These are phyloP conservation scores for Trichoderma breve DNA, from an alignment of 2,329 filamentous ascomycete genomes.

Conservation along the genomic window DNA sequence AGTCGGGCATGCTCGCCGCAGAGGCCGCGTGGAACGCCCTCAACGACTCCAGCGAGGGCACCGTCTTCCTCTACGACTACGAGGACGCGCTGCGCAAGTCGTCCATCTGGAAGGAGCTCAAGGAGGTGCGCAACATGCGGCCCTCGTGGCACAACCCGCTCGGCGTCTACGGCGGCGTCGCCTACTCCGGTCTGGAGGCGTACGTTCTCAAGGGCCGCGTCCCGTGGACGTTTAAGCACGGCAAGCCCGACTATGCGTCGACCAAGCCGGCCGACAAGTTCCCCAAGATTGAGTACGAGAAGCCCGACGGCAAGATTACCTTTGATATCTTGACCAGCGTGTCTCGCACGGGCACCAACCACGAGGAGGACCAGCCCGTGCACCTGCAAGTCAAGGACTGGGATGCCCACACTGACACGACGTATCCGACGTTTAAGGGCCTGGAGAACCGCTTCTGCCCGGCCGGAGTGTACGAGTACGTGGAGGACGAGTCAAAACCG, in stretches of 20 bases:
- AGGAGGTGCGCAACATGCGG: constrained; percentile 94
- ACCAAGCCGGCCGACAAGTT: constrained; percentile 79
- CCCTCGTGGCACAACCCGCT: constrained; percentile 88
- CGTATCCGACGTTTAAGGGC: constrained; percentile 86
- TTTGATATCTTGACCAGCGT: constrained; percentile 97
- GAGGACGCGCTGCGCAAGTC: constrained; percentile 84
- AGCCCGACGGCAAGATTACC: constrained; percentile 90
- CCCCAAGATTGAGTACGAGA: constrained; percentile 91
- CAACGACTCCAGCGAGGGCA: constrained; percentile 53
- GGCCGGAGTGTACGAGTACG: constrained; percentile 95
- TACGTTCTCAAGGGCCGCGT: constrained; percentile 79
- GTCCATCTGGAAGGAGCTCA: constrained; percentile 89
- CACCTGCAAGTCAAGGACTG: constrained; percentile 94
- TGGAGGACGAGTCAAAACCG: constrained; percentile 85
- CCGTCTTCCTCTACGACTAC: constrained; percentile 92
- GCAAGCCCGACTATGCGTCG: constrained; percentile 69
- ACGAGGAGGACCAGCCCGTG: constrained; percentile 97
- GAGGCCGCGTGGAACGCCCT: constrained; percentile 85
- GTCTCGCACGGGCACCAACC: constrained; percentile 92
- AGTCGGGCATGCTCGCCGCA: constrained; percentile 92
- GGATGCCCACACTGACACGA: constrained; percentile 80
- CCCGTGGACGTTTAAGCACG: constrained; percentile 92
- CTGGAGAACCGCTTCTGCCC: constrained; percentile 96
- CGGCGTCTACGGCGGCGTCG: constrained; percentile 82
- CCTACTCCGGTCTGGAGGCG: constrained; percentile 92